Evolutionary conservation across 164 flowering plant species (phyloP).

Genomic region (Liriodendron chinense): DNA sequence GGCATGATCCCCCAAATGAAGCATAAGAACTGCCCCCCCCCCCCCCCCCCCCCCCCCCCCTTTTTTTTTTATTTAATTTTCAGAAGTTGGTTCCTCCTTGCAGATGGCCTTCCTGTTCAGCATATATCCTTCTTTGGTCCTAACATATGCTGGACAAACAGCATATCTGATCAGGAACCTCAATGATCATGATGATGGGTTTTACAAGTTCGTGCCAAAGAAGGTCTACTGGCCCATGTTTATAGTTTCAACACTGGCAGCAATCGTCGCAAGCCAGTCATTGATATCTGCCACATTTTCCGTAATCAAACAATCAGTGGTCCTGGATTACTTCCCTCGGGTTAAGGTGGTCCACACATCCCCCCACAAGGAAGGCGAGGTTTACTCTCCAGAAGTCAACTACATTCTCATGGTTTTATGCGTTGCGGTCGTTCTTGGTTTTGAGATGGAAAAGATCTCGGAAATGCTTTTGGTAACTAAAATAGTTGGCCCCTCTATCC

Average conservation of each 20-base stretch:
- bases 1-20: no score
- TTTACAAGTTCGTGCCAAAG: constrained; percentile 74
- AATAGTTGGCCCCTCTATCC: not conserved
- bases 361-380: constrained; percentile 65
- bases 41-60: no score
- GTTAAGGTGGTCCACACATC: constrained; percentile 87
- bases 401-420: constrained; percentile 81
- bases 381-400: constrained; percentile 85
- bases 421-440: constrained; percentile 66
- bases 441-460: constrained; percentile 75
- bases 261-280: constrained; percentile 86
- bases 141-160: constrained; percentile 88
- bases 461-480: constrained; percentile 81
- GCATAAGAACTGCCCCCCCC: no score
- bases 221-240: constrained; percentile 77
- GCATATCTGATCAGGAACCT: constrained; percentile 80
- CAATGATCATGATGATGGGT: constrained; percentile 66
- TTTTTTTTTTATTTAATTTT: no score
- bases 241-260: constrained; percentile 63
- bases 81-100: not conserved
- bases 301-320: constrained; percentile 85
- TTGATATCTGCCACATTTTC: constrained; percentile 88
- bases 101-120: constrained; percentile 77
- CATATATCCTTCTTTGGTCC: constrained; percentile 77
- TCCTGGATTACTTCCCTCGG: constrained; percentile 77